phyloP scores from a whole-genome alignment of 2,329 filamentous ascomycete genomes.

The Colletotrichum sp. region DNA sequence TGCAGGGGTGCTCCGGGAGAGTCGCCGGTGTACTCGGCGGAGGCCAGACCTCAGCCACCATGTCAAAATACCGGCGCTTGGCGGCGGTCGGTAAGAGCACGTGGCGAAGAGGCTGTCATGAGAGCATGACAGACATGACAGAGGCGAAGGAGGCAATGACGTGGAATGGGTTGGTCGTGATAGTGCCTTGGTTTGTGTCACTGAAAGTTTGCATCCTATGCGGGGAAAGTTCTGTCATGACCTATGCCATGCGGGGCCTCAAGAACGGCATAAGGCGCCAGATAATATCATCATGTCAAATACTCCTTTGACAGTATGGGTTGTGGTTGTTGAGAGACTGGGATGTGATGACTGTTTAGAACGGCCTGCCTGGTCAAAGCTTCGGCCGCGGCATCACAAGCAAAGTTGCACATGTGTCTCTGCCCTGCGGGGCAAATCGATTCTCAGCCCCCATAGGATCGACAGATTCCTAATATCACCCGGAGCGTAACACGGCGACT shows the following conservation, averaged over 20 bases:
- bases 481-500: neutral
- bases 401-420: neutral
- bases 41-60: neutral
- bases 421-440: neutral
- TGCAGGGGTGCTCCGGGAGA: neutral
- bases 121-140: neutral
- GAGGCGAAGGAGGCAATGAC: neutral
- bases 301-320: neutral
- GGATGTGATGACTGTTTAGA: neutral
- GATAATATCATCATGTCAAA: neutral
- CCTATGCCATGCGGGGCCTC: neutral
- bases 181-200: neutral
- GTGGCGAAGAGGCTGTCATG: neutral
- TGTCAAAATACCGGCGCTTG: neutral
- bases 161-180: neutral
- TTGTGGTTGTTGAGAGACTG: neutral
- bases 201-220: neutral
- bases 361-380: neutral
- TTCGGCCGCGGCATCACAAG: constrained; percentile 15
- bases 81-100: neutral
- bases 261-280: neutral
- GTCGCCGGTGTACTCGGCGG: neutral
- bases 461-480: neutral
- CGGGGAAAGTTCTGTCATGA: constrained; percentile 10
- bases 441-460: neutral